Percentiles rank a stretch among this genome's conserved stretches.
Conservation (phyloP, 2,329 filamentous ascomycete species). For the Dactylellina leptospora region DNA sequence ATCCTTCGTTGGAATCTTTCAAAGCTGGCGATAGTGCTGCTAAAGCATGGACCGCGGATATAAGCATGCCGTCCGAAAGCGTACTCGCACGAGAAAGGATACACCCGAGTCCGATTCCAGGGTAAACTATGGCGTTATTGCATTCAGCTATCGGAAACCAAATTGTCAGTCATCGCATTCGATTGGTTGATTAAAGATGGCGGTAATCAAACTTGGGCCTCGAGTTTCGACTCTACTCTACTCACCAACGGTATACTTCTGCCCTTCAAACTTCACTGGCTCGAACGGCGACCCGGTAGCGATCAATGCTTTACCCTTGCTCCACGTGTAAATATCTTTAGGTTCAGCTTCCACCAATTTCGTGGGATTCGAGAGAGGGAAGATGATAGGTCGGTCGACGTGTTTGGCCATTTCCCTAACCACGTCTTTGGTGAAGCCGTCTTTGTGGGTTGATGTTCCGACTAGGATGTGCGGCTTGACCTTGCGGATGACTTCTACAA, state of each 20-base stretch:
- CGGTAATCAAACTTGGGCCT: background rate
- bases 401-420: conserved; percentile 79
- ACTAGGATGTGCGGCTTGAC: conserved; percentile 83
- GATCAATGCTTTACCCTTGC: conserved; percentile 77
- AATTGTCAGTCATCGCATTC: conserved; percentile 59
- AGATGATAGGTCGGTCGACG: conserved; percentile 76
- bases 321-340: conserved; percentile 79
- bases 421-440: conserved; percentile 77
- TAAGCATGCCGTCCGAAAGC: conserved; percentile 80
- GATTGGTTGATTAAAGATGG: conserved; percentile 58
- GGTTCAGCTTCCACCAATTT: conserved; percentile 83
- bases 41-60: conserved; percentile 78
- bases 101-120: conserved; percentile 82
- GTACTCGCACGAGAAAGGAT: conserved; percentile 74
- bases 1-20: conserved; percentile 69
- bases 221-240: conserved; percentile 4
- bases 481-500: conserved; percentile 73
- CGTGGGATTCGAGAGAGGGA: conserved; percentile 87
- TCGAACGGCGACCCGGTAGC: conserved; percentile 85
- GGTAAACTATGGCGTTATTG: conserved; percentile 87
- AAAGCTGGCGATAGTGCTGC: conserved; percentile 76
- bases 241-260: conserved; percentile 67
- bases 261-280: conserved; percentile 71
- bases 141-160: conserved; percentile 82
- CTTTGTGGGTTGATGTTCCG: conserved; percentile 81